These are phyloP conservation scores for Salvia rosmarinus DNA, from an alignment of 257 asterid species.

Conservation along the genomic window DNA sequence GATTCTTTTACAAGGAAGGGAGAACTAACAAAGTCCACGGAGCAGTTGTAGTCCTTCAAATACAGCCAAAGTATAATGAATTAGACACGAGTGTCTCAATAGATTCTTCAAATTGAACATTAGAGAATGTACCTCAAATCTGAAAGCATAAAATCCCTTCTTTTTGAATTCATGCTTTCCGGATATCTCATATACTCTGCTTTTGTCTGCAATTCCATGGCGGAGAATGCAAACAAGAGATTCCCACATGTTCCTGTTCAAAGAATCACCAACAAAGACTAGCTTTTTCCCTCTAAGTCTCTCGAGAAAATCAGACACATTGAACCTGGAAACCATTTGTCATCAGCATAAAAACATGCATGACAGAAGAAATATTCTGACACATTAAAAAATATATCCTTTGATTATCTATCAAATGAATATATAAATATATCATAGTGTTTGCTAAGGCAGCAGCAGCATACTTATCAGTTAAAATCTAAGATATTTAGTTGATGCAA, in stretches of 20 bases:
- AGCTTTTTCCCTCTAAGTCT: constrained; percentile 77
- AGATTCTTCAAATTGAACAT: neutral
- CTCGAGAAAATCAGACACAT: constrained; percentile 82
- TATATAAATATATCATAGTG: neutral
- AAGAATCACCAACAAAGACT: constrained; percentile 88
- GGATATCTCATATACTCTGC: constrained; percentile 77
- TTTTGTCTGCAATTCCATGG: constrained; percentile 66
- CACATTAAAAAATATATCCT: neutral
- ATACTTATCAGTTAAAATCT: neutral
- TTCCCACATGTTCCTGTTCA: constrained; percentile 98
- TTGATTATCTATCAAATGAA: neutral
- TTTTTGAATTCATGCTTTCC: constrained; percentile 88
- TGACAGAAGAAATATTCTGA: neutral
- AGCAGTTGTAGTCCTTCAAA: constrained; percentile 82
- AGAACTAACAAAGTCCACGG: constrained; percentile 86
- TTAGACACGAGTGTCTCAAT: neutral
- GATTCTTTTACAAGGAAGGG: constrained; percentile 85
- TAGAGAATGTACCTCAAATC: constrained; percentile 72
- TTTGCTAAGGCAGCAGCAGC: neutral
- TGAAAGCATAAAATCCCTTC: constrained; percentile 87
- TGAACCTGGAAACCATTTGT: constrained; percentile 55
- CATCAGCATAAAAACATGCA: constrained; percentile 20
- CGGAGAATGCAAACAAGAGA: constrained; percentile 91
- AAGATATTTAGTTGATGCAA: neutral
- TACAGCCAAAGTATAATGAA: constrained; percentile 24